A percentile compares a stretch with the other conserved stretches of the same genome.
Evolutionary conservation across 2,329 filamentous ascomycete genomes (phyloP).

Genomic region (Alternaria brassicicola): DNA sequence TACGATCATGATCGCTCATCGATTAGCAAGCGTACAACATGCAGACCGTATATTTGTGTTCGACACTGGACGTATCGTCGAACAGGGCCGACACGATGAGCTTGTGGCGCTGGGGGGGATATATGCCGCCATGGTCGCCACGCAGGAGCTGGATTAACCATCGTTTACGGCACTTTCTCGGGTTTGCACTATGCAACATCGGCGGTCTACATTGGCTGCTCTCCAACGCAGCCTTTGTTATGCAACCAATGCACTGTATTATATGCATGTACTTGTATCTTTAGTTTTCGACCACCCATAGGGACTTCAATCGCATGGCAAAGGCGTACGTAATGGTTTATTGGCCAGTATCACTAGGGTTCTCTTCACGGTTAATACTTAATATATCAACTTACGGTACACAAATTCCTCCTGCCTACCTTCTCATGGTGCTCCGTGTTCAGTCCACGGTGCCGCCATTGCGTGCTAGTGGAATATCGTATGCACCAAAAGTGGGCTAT

Average conservation of each 20-base stretch:
- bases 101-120: slow-evolving; percentile 54
- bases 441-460: background rate
- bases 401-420: background rate
- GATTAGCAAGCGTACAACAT: slow-evolving; percentile 77
- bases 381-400: background rate
- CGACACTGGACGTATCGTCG: slow-evolving; percentile 67
- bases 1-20: slow-evolving; percentile 78
- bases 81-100: slow-evolving; percentile 67
- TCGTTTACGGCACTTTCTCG: background rate
- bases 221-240: background rate
- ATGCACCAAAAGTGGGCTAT: slow-evolving; percentile 1
- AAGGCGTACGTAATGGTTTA: background rate
- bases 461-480: background rate
- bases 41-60: slow-evolving; percentile 82
- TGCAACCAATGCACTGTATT: background rate
- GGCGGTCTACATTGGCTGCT: background rate
- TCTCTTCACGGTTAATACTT: background rate
- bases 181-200: background rate
- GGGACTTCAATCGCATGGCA: background rate
- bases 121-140: slow-evolving; percentile 46
- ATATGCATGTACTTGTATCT: background rate
- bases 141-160: slow-evolving; percentile 43
- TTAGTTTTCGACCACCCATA: background rate
- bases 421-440: background rate
- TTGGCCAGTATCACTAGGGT: background rate